Evolutionary conservation across 31 red algal species (phyloP).

Genomic region (Porphyra umbilicalis): DNA sequence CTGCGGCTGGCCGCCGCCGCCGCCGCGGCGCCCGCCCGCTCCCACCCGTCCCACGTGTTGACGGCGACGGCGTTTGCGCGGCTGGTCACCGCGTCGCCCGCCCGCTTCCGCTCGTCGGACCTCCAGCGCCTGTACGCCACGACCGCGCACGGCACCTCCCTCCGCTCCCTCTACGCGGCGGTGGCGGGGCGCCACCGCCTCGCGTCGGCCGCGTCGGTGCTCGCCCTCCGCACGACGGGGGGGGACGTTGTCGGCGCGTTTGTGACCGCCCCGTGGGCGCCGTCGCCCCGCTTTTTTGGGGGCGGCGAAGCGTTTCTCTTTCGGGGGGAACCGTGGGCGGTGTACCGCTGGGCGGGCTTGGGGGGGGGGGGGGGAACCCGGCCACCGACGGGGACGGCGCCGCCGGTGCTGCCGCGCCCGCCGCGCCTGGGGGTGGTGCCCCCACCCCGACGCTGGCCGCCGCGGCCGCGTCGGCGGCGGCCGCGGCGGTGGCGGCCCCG

Average conservation of each 20-base stretch:
- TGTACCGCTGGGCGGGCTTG: conserved; percentile 7
- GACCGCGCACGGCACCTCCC: conserved; percentile 60
- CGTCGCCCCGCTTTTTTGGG: conserved; percentile 16
- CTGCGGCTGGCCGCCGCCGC: neutral
- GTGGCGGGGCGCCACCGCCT: conserved; percentile 1
- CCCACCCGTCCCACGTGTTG: conserved; percentile 31
- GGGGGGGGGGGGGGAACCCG: neutral
- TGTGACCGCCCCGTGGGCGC: conserved; percentile 63
- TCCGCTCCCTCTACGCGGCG: conserved; percentile 65
- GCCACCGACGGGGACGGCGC: neutral
- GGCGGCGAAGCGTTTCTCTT: conserved; percentile 20
- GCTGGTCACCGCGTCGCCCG: conserved; percentile 27
- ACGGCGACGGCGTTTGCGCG: conserved; percentile 21
- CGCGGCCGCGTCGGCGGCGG: conserved; percentile 46
- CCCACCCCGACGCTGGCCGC: neutral
- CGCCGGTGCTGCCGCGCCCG: too few species aligned
- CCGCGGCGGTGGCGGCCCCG: conserved; percentile 22
- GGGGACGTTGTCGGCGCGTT: conserved; percentile 75
- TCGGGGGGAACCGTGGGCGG: neutral
- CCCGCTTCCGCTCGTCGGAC: conserved; percentile 35
- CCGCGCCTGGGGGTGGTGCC: neutral
- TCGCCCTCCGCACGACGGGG: conserved; percentile 53
- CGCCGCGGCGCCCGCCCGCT: neutral
- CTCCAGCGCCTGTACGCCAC: conserved; percentile 72
- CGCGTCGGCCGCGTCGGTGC: conserved; percentile 11